Evolutionary conservation across 305 asterid genomes (phyloP), one percentile per base, ranked within the genome.

Genomic region (Fraxinus paxiana): DNA sequence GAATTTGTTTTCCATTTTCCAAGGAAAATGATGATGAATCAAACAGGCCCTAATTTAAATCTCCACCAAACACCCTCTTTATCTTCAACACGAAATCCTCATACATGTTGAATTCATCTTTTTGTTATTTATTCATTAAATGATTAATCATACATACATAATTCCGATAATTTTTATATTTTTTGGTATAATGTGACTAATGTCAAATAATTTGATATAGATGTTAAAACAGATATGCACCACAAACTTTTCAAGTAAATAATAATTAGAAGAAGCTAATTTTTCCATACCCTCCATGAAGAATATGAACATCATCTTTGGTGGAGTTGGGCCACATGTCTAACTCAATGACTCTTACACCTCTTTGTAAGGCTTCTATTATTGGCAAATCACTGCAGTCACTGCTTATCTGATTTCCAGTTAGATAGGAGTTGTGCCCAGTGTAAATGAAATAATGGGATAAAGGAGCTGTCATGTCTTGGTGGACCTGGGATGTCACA

Each of bases 321-420:
- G 88, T 37, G 33, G 97, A 84, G 77, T 90, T 94, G 0, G 98
- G 97, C 98, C 98, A 94, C 92, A 94, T 91, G 79, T 92, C 98
- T 10, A 94, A 78, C 48, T 94, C 98, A 73, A 94, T 87, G 6
- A 92, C 98, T 2, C 98, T 85, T 1, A 94, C 97, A 2, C 98
- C 98, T 84, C 87, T 80, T 67, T 79, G 83, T 17, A 94, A 79
- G 2, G 98, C 97, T 22, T 92, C 88, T 1, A 92, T 86, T 5
- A 94, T 86, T 0, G 98, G 97, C 22, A 80, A 81, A 17, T 91
- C 97, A 17, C 98, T 94, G 33, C 92, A 88, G 61, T 88, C 91
- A 3, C 98, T 94, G 56, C 89, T 94, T 78, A 94, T 84, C 71
- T 94, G 98, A 76, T 94, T 94, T 61, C 98, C 98, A 0, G 96